These are phyloP conservation scores for Pleomassaria siparia DNA, from an alignment of 2,329 filamentous ascomycete species.

Conservation along the genomic window DNA sequence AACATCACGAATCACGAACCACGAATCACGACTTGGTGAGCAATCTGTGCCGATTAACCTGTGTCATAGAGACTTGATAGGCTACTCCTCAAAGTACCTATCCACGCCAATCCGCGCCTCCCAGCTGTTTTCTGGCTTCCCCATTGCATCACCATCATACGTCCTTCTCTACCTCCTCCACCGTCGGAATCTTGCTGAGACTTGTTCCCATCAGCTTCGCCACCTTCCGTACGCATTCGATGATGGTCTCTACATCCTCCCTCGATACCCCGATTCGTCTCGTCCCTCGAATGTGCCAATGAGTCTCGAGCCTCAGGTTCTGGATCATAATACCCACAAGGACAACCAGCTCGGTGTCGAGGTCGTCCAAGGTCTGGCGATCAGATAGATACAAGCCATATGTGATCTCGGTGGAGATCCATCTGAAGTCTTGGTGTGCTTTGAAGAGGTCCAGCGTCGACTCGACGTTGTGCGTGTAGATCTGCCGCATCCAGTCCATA, in stretches of 20 bases:
- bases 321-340: conserved; percentile 58
- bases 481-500: conserved; percentile 55
- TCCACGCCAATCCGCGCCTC: not conserved
- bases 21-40: too few species aligned
- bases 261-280: conserved; percentile 49
- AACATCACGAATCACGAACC: too few species aligned
- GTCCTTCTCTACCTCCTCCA: conserved; percentile 20
- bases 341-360: conserved; percentile 57
- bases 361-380: conserved; percentile 53
- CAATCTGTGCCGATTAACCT: too few species aligned
- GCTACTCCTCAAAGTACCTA: not conserved
- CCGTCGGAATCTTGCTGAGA: conserved; percentile 14
- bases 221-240: conserved; percentile 30
- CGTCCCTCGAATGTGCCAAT: conserved; percentile 56
- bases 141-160: conserved; percentile 2
- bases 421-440: conserved; percentile 19
- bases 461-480: conserved; percentile 55
- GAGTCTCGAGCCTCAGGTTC: conserved; percentile 53
- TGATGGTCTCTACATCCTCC: conserved; percentile 45
- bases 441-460: conserved; percentile 16
- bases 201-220: conserved; percentile 16
- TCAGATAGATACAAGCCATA: conserved; percentile 60
- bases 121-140: not conserved
- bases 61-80: too few species aligned
- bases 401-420: conserved; percentile 43